Evolutionary conservation across 331 rosid genomes (phyloP).

Genomic region (Rhamnella rubrinervis): DNA sequence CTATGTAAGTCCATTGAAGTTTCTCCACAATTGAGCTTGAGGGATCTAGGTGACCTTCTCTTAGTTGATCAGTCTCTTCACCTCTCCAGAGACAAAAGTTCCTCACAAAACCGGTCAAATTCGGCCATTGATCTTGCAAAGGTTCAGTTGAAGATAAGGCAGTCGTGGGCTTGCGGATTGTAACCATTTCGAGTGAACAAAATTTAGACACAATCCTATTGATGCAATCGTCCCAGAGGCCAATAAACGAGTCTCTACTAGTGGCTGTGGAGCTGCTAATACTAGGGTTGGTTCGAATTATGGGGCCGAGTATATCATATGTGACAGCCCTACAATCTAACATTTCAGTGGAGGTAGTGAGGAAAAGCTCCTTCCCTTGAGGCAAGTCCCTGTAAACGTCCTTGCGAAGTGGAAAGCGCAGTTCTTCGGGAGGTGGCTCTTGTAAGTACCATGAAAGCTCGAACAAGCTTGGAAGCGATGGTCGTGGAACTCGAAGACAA

Average conservation of each 20-base stretch:
- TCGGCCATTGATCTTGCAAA: slow-evolving; percentile 90
- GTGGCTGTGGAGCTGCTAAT: slow-evolving; percentile 28
- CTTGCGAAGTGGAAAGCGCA: slow-evolving; percentile 69
- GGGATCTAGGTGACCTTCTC: slow-evolving; percentile 50
- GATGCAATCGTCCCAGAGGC: slow-evolving; percentile 91
- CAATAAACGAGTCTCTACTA: slow-evolving; percentile 63
- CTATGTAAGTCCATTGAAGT: slow-evolving; percentile 65
- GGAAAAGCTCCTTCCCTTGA: slow-evolving; percentile 69
- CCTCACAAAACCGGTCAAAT: slow-evolving; percentile 64
- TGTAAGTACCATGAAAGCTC: slow-evolving; percentile 65
- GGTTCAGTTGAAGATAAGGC: slow-evolving; percentile 14
- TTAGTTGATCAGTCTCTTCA: slow-evolving; percentile 59
- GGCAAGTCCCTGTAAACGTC: slow-evolving; percentile 77
- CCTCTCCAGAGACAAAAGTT: slow-evolving; percentile 88
- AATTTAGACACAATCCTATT: slow-evolving; percentile 57
- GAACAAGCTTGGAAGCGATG: slow-evolving; percentile 55
- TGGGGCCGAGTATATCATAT: slow-evolving; percentile 61
- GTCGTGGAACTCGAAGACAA: slow-evolving; percentile 52
- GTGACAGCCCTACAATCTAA: slow-evolving; percentile 63
- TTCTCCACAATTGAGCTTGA: slow-evolving; percentile 50
- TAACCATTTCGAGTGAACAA: slow-evolving; percentile 45
- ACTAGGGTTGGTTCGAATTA: slow-evolving; percentile 54
- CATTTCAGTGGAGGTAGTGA: slow-evolving; percentile 49
- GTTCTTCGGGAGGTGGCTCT: slow-evolving; percentile 77
- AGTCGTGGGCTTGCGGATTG: slow-evolving; percentile 49